These are phyloP conservation scores for Pseudogymnoascus sp. DNA, from an alignment of 2,329 filamentous ascomycete genomes.

Conservation along the genomic window DNA sequence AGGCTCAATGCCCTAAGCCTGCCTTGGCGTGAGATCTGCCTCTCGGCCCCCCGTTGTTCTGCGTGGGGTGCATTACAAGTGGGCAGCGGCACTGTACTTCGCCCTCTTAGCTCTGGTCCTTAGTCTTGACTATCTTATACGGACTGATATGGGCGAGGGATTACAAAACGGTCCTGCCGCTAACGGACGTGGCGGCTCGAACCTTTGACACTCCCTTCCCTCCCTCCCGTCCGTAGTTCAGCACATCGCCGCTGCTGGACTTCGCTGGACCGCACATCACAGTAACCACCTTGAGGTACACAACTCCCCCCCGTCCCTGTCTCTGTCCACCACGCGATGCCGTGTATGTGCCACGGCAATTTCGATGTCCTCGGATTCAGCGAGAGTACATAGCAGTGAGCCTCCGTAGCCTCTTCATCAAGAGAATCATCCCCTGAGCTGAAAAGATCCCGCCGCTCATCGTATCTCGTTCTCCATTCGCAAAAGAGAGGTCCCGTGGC, in stretches of 20 bases:
- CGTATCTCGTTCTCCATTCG: background rate
- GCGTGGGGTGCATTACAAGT: background rate
- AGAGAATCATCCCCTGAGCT: background rate
- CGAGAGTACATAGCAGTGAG: background rate
- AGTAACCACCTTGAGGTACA: background rate
- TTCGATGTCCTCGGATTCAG: background rate
- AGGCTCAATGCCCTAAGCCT: background rate
- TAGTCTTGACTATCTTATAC: background rate
- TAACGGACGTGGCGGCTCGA: constrained; percentile 2
- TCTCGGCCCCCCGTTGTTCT: background rate
- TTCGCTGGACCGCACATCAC: background rate
- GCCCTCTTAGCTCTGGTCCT: background rate
- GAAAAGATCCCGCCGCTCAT: background rate
- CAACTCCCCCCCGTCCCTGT: background rate
- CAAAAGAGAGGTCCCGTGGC: background rate
- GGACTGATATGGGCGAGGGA: background rate
- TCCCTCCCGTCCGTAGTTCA: constrained; percentile 4
- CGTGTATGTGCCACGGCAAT: background rate
- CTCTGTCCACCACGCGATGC: background rate
- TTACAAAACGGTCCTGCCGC: background rate
- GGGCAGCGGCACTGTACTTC: background rate
- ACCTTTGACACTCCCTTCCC: background rate
- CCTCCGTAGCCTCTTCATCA: background rate
- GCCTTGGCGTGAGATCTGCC: background rate
- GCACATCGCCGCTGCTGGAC: background rate